Evolutionary conservation across 139 green algal genomes (phyloP), one percentile per base, ranked within the genome.

Genomic region (Volvox africanus): DNA sequence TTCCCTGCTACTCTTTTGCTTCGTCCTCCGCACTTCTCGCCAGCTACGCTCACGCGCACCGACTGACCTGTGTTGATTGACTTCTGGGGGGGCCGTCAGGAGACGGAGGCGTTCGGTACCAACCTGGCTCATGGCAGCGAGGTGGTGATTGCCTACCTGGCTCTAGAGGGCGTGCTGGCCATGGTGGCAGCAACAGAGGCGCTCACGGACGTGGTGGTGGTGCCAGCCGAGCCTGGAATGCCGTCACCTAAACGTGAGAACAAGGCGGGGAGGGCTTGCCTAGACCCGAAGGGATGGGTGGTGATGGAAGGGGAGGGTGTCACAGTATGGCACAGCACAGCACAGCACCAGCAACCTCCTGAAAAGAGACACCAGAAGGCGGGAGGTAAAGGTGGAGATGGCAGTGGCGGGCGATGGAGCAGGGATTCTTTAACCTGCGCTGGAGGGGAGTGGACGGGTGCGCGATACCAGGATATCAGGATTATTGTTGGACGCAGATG

Each of bases 111-210:
- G 28, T 79, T 91, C 55, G 76, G 76, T 20, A 37, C 76, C 26
- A 78, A 84, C 76, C 24, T 85, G 87, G 87, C 75, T 5, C 26
- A 67, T 16, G 75, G 44, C 55, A 68, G 69, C 24, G 89, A 94
- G 87, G 92, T 90, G 35, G 95, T 94, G 86, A 91, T 97, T 9
- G 85, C 91, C 21, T 95, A 95, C 85, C 87, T 97, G 32, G 92
- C 92, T 32, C 90, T 98, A 26, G 96, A 98, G 83, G 77, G 91
- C 14, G 67, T 97, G 67, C 87, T 98, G 67, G 88, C 50, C 11
- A 83, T 96, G 14, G 95, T 97, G n/a, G 71, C 85, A 5, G 88
- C 91, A 33, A 55, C 96, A 26, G 96, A 98, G 89, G 89, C 92
- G 69, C 92, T 98, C 37, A 92, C 95, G 36, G 95, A 96, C 83